Evolutionary conservation across 768 basidiomycete genomes (phyloP), one percentile per base, ranked within the genome.

Genomic region (Suillus discolor): DNA sequence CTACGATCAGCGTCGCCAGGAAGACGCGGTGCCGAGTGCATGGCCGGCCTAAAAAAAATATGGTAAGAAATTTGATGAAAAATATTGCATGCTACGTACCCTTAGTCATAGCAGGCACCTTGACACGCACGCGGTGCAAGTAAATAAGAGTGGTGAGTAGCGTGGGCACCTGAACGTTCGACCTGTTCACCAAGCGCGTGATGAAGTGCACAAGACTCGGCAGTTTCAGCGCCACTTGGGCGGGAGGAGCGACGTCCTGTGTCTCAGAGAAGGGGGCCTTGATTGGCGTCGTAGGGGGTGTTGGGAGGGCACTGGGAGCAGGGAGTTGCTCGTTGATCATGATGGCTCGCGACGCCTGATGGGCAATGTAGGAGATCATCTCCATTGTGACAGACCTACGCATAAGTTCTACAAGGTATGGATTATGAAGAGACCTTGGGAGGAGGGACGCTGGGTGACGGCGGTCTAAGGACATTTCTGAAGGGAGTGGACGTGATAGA

Each of bases 21-120:
- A 99, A 98, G 62, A 99, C 91, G 57, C 97, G 90, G 74, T 99
- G 97, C 42, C 94, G 87, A 25, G 97, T 97, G 77, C 95, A 97
- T 28, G 91, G 86, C 82, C 95, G 89, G 57, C 95, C 84, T 83
- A 66, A 51, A 6, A 6, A 53, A 62, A 61, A 15, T 49, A 67
- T 64, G 65, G 20, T 11, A 18, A 20, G 66, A 55, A 47, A 44
- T 60, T 65, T 1, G 63, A 61, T 7, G 23, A 36, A 57, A 47
- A 25, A 31, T 28, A 62, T 44, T 20, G 5, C 11, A 6, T 28
- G 11, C 25, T 7, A 81, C 84, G 71, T 65, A 93, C 96, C 96
- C 83, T 92, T 94, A 25, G 94, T 91, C 79, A 92, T 86, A 36
- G 85, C 79, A 4, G 95, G 93, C 54, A 99, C 80, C 79, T 90